Conservation (phyloP, 306 rosid genomes). For the Fragaria ananassa region DNA sequence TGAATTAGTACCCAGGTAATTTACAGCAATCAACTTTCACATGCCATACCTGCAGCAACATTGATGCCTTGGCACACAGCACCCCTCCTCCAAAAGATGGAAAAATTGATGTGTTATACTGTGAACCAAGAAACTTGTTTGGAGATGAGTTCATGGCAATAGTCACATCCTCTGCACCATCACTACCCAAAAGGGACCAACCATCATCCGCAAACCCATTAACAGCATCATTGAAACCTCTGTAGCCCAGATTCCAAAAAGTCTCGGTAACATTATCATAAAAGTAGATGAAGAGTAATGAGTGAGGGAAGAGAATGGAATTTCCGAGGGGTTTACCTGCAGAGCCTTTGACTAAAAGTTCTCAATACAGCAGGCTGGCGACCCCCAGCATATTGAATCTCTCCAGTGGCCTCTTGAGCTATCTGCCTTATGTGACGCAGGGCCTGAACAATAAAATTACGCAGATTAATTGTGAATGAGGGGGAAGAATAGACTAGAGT, state of each 20-base stretch:
- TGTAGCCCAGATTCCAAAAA: slow-evolving; percentile 20
- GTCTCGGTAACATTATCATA: not conserved
- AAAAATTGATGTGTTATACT: slow-evolving; percentile 54
- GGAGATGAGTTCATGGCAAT: slow-evolving; percentile 72
- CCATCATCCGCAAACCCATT: slow-evolving; percentile 94
- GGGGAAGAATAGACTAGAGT: not conserved
- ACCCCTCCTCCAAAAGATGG: slow-evolving; percentile 85
- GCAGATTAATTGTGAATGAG: not conserved
- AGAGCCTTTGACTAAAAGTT: slow-evolving; percentile 87
- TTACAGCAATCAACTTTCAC: not conserved
- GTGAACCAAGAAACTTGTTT: slow-evolving; percentile 62
- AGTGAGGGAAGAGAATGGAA: not conserved
- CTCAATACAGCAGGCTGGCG: slow-evolving; percentile 97
- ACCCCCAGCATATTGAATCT: slow-evolving; percentile 83
- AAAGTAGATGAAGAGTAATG: not conserved
- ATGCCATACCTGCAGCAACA: slow-evolving; percentile 77
- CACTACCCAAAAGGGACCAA: slow-evolving; percentile 80
- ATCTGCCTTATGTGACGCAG: slow-evolving; percentile 84
- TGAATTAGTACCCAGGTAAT: not conserved
- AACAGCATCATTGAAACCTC: slow-evolving; percentile 97
- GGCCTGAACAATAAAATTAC: slow-evolving; percentile 40
- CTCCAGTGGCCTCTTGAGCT: slow-evolving; percentile 90
- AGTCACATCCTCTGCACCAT: slow-evolving; percentile 90
- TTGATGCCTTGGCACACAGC: slow-evolving; percentile 94
- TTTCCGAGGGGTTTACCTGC: slow-evolving; percentile 46